Evolutionary conservation across 1,139 yeast genomes (phyloP), one percentile per base, ranked within the genome.

Genomic region (Geotrichum histeridarum): DNA sequence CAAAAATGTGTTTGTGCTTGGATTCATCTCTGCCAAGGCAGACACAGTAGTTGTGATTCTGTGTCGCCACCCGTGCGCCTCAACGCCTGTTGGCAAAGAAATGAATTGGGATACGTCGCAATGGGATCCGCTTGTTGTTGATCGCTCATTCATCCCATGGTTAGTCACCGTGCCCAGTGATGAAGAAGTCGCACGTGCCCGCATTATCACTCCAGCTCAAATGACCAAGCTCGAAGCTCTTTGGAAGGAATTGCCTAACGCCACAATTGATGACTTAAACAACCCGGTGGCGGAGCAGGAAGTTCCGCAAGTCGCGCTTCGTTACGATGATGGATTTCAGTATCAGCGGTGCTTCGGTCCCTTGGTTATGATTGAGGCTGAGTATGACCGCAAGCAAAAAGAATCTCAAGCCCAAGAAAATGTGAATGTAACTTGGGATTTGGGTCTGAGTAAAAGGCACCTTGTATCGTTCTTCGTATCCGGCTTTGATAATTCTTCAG

Each of bases 261-360:
- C 94, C 6, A 84, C 88, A 1, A 73, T 88, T 17, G 79, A 77
- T 42, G 75, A 72, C 48, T 57, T 78, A 46, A 79, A 77, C 22
- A 73, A 75, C 52, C 72, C 73, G 0, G 79, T 75, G n/a, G 81
- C 77, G 41, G 83, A 78, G 53, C 83, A 80, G 56, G 84, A 83
- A 50, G 74, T 84, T 2, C 77, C 80, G 43, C 95, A 95, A 0
- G 82, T 86, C 43, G 73, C 86, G 54, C 77, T 88, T 77, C 77
- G 93, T 58, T 91, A 88, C 67, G 80, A 78, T 54, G 96, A 89
- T 69, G 96, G 91, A 0, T 85, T 78, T 67, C 91, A 89, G 65
- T 90, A 91, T 68, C 96, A 90, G 69, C 74, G 89, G 56, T 79
- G 89, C 1, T 90, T 86, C 70, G 94, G 88, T 8, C 97, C 97